A percentile compares a stretch with the other conserved stretches of the same genome.
These are phyloP conservation scores for Termitomyces sp. DNA, from an alignment of 768 basidiomycete species.

Conservation along the genomic window DNA sequence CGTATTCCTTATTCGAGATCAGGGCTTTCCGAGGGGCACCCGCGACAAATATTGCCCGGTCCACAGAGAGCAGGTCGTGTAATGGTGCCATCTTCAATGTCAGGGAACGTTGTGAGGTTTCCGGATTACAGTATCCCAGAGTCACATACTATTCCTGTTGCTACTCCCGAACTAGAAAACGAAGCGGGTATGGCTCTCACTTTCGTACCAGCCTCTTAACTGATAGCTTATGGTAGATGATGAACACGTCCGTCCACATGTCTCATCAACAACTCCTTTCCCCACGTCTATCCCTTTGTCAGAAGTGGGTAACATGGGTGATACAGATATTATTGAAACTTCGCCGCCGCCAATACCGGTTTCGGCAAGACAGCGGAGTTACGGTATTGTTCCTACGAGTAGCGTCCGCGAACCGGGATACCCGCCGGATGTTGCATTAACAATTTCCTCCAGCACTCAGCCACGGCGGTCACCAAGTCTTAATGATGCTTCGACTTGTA, in stretches of 20 bases:
- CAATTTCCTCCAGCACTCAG: conserved; percentile 43
- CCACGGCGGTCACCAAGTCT: conserved; percentile 74
- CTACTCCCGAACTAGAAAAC: conserved; percentile 26
- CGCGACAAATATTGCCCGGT: conserved; percentile 39
- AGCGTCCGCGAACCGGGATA: conserved; percentile 13
- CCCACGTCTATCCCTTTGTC: conserved; percentile 11
- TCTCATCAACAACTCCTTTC: conserved; percentile 17
- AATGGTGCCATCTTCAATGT: conserved; percentile 32
- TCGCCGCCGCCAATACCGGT: conserved; percentile 18
- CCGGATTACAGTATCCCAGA: conserved; percentile 14
- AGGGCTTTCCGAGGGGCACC: conserved; percentile 17
- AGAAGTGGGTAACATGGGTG: conserved; percentile 20
- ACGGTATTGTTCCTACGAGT: conserved; percentile 21
- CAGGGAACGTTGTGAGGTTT: conserved; percentile 10
- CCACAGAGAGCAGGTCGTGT: conserved; percentile 45
- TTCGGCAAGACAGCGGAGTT: conserved; percentile 21
- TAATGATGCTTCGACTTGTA: conserved; percentile 55
- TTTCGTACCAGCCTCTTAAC: not conserved
- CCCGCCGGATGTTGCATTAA: conserved; percentile 20
- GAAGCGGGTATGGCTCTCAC: conserved; percentile 29
- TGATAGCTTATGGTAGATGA: conserved; percentile 16
- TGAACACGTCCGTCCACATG: conserved; percentile 5
- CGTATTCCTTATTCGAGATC: conserved; percentile 24
- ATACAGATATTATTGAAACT: conserved; percentile 28
- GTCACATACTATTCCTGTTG: conserved; percentile 32